phyloP scores from a whole-genome alignment of 2,329 filamentous ascomycete species.

The Pseudocercospora crystallina region DNA sequence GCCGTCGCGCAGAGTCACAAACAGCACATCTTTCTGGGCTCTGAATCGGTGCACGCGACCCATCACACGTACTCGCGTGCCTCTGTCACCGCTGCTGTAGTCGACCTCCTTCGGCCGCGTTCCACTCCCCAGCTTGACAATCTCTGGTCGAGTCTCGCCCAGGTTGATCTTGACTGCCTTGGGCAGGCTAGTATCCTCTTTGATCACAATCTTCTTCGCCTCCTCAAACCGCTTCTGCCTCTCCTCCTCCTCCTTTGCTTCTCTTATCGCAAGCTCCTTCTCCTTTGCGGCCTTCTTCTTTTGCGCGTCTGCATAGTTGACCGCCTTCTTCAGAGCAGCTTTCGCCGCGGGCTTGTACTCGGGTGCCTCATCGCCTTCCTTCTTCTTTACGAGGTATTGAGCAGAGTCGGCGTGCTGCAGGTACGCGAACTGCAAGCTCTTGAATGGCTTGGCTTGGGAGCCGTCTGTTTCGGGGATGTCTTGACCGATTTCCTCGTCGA shows the following conservation, averaged over 20 bases:
- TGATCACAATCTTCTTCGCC: slow-evolving; percentile 72
- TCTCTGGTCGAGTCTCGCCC: slow-evolving; percentile 64
- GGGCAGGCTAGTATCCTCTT: slow-evolving; percentile 71
- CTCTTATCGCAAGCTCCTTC: slow-evolving; percentile 67
- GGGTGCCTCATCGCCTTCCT: slow-evolving; percentile 62
- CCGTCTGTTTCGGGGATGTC: slow-evolving; percentile 65
- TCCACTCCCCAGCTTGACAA: slow-evolving; percentile 55
- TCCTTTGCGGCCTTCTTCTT: slow-evolving; percentile 84
- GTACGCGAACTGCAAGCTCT: slow-evolving; percentile 75
- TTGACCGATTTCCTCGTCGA: slow-evolving; percentile 76
- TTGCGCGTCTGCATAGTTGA: slow-evolving; percentile 69
- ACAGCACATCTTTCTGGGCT: slow-evolving; percentile 79
- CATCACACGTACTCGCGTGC: slow-evolving; percentile 74
- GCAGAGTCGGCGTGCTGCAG: slow-evolving; percentile 65
- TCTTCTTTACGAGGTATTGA: slow-evolving; percentile 67
- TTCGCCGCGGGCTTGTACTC: slow-evolving; percentile 82
- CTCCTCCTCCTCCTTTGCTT: slow-evolving; percentile 71
- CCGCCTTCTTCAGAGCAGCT: slow-evolving; percentile 81
- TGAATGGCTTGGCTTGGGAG: slow-evolving; percentile 73
- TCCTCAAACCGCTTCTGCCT: slow-evolving; percentile 73
- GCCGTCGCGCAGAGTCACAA: slow-evolving; percentile 82
- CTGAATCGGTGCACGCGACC: slow-evolving; percentile 81
- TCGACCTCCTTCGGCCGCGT: slow-evolving; percentile 51
- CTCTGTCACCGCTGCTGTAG: slow-evolving; percentile 56
- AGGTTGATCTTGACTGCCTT: slow-evolving; percentile 74